Conservation (phyloP, 306 rosid genomes). For the Rosa lucieae region DNA sequence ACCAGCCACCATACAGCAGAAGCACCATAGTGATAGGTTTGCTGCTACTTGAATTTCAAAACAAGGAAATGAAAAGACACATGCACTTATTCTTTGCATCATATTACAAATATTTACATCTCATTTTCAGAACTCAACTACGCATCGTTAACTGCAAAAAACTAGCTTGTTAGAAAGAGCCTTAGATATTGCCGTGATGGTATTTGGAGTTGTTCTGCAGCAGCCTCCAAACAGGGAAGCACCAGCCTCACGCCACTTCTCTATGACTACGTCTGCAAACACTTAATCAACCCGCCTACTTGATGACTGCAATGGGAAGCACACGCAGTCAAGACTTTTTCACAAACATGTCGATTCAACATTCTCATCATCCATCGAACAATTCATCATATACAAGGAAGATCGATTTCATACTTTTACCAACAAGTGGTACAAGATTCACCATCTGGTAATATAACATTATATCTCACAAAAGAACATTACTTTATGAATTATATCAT, state of each 20-base stretch:
- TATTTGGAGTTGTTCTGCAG: slow-evolving; percentile 82
- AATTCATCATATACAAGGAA: neutral
- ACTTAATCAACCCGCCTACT: slow-evolving; percentile 50
- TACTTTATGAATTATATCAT: too few relatives aligned
- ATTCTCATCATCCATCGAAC: neutral
- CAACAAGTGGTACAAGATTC: too few relatives aligned
- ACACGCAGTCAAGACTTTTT: neutral
- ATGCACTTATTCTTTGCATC: too few relatives aligned
- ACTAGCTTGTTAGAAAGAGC: neutral
- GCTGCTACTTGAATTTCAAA: too few relatives aligned
- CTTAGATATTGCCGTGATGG: slow-evolving; percentile 22
- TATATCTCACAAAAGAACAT: too few relatives aligned
- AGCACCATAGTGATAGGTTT: too few relatives aligned
- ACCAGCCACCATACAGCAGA: too few relatives aligned
- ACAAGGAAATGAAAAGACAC: too few relatives aligned
- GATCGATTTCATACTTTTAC: neutral
- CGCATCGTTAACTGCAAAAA: too few relatives aligned
- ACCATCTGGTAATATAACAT: too few relatives aligned
- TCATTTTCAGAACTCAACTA: too few relatives aligned
- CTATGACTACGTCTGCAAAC: slow-evolving; percentile 56
- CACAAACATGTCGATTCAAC: neutral
- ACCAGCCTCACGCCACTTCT: slow-evolving; percentile 76
- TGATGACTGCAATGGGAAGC: slow-evolving; percentile 45
- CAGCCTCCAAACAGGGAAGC: slow-evolving; percentile 90
- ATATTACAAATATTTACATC: too few relatives aligned